Percentiles rank a stretch among this genome's conserved stretches.
These are phyloP conservation scores for Viridothelium virens DNA, from an alignment of 495 filamentous ascomycete species.

Conservation along the genomic window DNA sequence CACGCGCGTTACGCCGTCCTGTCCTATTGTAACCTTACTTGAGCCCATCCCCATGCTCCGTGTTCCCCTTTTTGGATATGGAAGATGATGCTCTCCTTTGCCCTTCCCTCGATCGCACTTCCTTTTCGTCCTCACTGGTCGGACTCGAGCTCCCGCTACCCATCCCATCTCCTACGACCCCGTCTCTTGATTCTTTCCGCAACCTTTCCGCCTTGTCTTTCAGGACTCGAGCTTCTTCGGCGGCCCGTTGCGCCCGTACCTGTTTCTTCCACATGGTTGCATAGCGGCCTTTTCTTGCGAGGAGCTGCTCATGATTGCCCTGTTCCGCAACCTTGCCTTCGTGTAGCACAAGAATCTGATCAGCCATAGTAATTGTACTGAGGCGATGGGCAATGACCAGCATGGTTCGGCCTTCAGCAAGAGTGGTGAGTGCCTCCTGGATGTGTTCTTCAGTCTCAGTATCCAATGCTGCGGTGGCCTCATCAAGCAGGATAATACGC, in stretches of 20 bases:
- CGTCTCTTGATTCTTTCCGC: constrained; percentile 34
- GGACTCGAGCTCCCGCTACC: constrained; percentile 24
- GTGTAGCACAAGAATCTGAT: constrained; percentile 90
- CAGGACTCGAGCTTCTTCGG: constrained; percentile 56
- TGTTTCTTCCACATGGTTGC: constrained; percentile 95
- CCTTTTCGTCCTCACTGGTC: constrained; percentile 32
- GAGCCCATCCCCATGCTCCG: not conserved
- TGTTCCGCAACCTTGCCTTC: constrained; percentile 74
- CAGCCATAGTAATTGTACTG: constrained; percentile 87
- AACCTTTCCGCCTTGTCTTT: constrained; percentile 51
- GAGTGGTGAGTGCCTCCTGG: constrained; percentile 70
- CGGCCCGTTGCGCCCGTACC: constrained; percentile 76
- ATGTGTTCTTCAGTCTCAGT: constrained; percentile 96
- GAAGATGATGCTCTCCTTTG: not conserved
- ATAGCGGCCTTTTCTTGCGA: constrained; percentile 71
- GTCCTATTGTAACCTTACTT: not conserved
- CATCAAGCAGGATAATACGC: constrained; percentile 90
- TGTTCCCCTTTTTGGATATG: constrained; percentile 1
- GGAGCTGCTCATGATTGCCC: constrained; percentile 78
- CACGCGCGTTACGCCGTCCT: not conserved
- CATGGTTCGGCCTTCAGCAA: constrained; percentile 78
- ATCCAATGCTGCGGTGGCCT: constrained; percentile 92
- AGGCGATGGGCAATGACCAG: constrained; percentile 80
- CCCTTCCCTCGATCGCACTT: constrained; percentile 12
- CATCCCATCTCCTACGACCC: not conserved